A percentile compares a stretch with the other conserved stretches of the same genome.
Evolutionary conservation across 2,329 filamentous ascomycete species (phyloP).

Genomic region (Talaromyces sp.): DNA sequence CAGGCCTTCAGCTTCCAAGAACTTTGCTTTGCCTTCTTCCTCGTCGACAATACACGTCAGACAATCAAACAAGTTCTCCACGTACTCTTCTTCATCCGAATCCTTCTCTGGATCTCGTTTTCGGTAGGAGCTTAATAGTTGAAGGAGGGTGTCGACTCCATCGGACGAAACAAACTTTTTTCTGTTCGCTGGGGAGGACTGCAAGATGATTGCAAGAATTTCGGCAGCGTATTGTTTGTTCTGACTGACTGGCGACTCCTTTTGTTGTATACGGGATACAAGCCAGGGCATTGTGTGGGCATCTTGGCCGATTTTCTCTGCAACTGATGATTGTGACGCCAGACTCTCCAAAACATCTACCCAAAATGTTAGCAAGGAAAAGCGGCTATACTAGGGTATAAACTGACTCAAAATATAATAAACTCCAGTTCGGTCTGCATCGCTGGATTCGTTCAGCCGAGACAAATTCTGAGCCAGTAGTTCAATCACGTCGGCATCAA

Average conservation of each 20-base stretch:
- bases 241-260: slow-evolving; percentile 67
- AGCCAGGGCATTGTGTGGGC: slow-evolving; percentile 71
- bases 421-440: slow-evolving; percentile 74
- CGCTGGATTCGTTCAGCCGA: slow-evolving; percentile 68
- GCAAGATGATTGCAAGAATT: slow-evolving; percentile 81
- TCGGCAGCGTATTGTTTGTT: slow-evolving; percentile 96
- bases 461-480: slow-evolving; percentile 56
- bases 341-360: slow-evolving; percentile 75
- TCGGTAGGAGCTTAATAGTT: slow-evolving; percentile 78
- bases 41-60: slow-evolving; percentile 78
- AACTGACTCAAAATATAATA: slow-evolving; percentile 68
- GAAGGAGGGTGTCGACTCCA: slow-evolving; percentile 73
- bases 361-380: slow-evolving; percentile 13
- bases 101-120: slow-evolving; percentile 81
- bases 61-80: slow-evolving; percentile 88
- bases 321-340: slow-evolving; percentile 63
- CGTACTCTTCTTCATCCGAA: slow-evolving; percentile 87
- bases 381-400: not conserved
- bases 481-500: slow-evolving; percentile 40
- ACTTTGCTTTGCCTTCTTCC: slow-evolving; percentile 68
- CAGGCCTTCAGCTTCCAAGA: slow-evolving; percentile 84
- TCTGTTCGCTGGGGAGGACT: slow-evolving; percentile 66
- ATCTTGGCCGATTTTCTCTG: slow-evolving; percentile 68
- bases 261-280: slow-evolving; percentile 64
- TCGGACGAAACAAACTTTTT: slow-evolving; percentile 60